Evolutionary conservation across 2,329 filamentous ascomycete genomes (phyloP).

Genomic region (Proliferodiscus dingleyae): DNA sequence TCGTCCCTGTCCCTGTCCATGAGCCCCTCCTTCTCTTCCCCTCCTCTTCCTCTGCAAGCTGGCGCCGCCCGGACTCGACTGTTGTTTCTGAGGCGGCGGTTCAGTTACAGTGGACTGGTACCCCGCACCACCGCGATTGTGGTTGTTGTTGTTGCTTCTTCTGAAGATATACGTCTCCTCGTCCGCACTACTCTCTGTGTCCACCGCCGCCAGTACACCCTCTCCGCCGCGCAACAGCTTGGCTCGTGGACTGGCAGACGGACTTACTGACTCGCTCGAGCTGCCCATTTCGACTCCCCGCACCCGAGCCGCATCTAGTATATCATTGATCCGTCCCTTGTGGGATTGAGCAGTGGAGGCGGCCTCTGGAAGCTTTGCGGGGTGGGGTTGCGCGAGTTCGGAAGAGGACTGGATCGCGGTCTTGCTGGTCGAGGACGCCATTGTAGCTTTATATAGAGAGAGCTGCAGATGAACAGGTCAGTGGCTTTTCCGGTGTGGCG

Average conservation of each 20-base stretch:
- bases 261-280: constrained; percentile 5
- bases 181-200: constrained; percentile 29
- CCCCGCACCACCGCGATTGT: too few relatives aligned
- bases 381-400: constrained; percentile 1
- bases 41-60: constrained; percentile 11
- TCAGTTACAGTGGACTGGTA: too few relatives aligned
- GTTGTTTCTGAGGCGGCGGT: too few relatives aligned
- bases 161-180: constrained; percentile 37
- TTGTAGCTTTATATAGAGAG: background rate
- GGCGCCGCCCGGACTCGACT: constrained; percentile 11
- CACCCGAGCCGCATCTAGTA: constrained; percentile 22
- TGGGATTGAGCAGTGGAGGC: background rate
- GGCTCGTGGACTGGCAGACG: background rate
- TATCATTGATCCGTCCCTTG: constrained; percentile 11
- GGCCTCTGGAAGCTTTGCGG: constrained; percentile 2
- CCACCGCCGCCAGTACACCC: background rate
- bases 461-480: background rate
- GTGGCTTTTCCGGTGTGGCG: background rate
- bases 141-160: constrained; percentile 18
- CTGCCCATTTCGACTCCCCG: constrained; percentile 16
- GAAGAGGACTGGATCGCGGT: background rate
- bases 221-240: background rate
- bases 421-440: background rate
- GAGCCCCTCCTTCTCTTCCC: too few relatives aligned
- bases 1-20: too few relatives aligned